Evolutionary conservation across 129 eudicot genomes (phyloP).

Genomic region (Centella asiatica): DNA sequence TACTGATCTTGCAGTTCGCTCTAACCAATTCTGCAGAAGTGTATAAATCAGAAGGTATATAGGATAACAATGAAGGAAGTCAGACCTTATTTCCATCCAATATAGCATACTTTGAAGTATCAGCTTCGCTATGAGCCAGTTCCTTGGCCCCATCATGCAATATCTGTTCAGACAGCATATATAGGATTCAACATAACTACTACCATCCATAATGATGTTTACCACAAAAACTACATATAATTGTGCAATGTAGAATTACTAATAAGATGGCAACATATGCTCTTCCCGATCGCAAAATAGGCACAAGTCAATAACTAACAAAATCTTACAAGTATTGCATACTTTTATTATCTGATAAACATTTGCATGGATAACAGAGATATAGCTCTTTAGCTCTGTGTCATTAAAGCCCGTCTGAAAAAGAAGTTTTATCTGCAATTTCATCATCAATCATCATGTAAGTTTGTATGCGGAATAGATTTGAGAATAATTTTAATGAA

Average conservation of each 20-base stretch:
- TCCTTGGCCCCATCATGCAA: conserved; percentile 87
- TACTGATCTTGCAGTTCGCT: neutral
- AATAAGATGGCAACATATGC: neutral
- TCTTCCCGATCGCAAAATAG: neutral
- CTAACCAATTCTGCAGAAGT: neutral
- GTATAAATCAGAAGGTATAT: neutral
- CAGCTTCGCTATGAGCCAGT: conserved; percentile 60
- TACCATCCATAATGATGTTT: neutral
- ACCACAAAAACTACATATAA: neutral
- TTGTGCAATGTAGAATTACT: neutral
- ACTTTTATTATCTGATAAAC: conserved; percentile 98
- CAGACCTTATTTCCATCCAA: conserved; percentile 67
- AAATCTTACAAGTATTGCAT: conserved; percentile 77
- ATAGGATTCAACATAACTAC: neutral
- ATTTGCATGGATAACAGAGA: conserved; percentile 87
- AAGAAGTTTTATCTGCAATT: conserved; percentile 80
- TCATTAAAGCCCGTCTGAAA: conserved; percentile 96
- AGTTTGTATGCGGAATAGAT: neutral
- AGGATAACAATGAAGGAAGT: neutral
- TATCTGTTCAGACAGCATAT: conserved; percentile 34
- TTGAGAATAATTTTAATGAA: neutral
- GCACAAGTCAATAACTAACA: conserved; percentile 50
- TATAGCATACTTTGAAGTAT: conserved; percentile 59
- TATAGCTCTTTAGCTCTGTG: conserved; percentile 78
- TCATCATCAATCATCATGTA: neutral